These are phyloP conservation scores for Aspergillus sclerotioniger DNA, from an alignment of 495 filamentous ascomycete species.

Conservation along the genomic window DNA sequence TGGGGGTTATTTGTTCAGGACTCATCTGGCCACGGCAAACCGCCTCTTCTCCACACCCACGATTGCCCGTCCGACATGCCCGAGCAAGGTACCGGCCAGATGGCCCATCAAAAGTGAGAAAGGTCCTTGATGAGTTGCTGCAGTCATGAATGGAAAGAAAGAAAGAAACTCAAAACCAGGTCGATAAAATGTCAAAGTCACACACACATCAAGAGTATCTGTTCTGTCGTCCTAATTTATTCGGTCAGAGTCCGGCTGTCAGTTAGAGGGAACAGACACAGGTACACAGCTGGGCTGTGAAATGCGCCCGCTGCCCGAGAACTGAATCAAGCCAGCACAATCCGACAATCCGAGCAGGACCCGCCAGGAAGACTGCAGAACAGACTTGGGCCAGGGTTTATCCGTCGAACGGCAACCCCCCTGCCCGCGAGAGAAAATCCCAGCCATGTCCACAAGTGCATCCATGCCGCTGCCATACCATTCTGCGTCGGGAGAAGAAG, in stretches of 20 bases:
- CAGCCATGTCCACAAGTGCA: not conserved
- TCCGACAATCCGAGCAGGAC: not conserved
- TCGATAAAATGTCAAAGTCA: slow-evolving; percentile 6
- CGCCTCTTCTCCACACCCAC: not conserved
- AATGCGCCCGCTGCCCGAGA: not conserved
- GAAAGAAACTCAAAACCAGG: slow-evolving; percentile 2
- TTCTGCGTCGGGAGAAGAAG: not conserved
- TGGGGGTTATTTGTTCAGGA: not conserved
- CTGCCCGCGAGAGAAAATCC: not conserved
- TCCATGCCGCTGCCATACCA: not conserved
- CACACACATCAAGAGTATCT: slow-evolving; percentile 17
- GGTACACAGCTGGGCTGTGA: not conserved
- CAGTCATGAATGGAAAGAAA: not conserved
- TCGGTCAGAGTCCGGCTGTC: slow-evolving; percentile 11
- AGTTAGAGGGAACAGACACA: not conserved
- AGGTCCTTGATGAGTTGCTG: not conserved
- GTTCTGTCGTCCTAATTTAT: slow-evolving; percentile 12
- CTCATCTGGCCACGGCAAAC: not conserved
- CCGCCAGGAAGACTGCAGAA: not conserved
- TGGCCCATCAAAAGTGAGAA: not conserved
- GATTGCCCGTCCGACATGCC: no score
- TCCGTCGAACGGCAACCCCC: not conserved
- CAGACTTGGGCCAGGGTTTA: not conserved
- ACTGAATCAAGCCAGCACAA: not conserved
- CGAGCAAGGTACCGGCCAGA: not conserved